Conservation (phyloP, 2,329 filamentous ascomycete species). For the Claviceps africana region DNA sequence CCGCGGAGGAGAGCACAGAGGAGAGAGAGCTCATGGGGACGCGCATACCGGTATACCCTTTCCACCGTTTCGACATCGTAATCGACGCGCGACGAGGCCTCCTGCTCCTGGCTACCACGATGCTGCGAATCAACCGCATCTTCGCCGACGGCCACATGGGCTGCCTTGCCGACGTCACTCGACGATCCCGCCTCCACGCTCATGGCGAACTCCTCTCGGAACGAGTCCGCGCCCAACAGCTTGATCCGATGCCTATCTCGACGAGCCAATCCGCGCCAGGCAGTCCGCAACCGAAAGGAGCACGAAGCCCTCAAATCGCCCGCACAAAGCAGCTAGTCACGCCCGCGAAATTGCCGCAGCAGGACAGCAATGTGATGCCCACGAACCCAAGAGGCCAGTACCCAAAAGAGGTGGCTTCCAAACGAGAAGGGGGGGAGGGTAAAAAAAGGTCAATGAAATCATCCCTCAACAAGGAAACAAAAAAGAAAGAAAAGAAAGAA, state of each 20-base stretch:
- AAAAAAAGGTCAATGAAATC: no score
- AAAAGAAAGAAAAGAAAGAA: background rate
- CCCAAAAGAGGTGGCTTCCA: no score
- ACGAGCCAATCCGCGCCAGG: no score
- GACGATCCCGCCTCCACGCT: constrained; percentile 1
- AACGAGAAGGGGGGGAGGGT: no score
- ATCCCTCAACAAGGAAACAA: background rate
- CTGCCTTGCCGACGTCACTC: background rate
- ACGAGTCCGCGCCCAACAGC: background rate
- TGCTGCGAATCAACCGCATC: constrained; percentile 4
- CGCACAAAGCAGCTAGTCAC: no score
- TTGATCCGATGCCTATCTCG: no score
- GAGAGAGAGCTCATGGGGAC: background rate
- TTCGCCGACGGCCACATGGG: background rate
- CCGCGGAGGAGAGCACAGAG: background rate
- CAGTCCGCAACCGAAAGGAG: background rate
- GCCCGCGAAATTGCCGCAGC: no score
- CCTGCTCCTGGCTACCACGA: background rate
- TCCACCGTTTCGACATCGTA: constrained; percentile 40
- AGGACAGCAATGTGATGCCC: no score
- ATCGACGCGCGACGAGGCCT: constrained; percentile 11
- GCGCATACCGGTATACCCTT: constrained; percentile 32
- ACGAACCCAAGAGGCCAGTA: no score
- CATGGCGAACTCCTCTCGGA: background rate
- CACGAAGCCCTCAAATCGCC: background rate